phyloP scores from a whole-genome alignment of 495 filamentous ascomycete genomes.

The Penicillium ucsense region DNA sequence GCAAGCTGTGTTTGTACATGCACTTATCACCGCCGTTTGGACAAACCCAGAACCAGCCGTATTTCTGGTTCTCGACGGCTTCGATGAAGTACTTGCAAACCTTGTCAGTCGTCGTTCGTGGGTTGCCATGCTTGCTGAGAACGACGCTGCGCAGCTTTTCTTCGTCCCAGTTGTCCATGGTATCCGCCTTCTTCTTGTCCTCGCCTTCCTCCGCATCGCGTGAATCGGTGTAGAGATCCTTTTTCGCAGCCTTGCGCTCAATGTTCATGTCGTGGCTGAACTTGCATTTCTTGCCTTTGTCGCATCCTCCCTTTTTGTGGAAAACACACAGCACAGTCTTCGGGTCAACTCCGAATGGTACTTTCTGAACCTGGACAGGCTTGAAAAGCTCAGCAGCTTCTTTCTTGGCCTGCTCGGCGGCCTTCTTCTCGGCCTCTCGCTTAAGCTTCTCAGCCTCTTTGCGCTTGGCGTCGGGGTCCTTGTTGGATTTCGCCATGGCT shows the following conservation, averaged over 20 bases:
- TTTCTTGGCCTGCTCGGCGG: constrained; percentile 69
- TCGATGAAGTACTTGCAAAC: constrained; percentile 99
- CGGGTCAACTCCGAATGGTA: constrained; percentile 94
- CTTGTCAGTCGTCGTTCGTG: constrained; percentile 90
- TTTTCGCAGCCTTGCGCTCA: constrained; percentile 87
- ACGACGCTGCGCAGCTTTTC: constrained; percentile 89
- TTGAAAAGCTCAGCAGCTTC: constrained; percentile 82
- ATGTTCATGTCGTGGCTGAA: constrained; percentile 87
- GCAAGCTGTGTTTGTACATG: constrained; percentile 95
- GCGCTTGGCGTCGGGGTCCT: constrained; percentile 72
- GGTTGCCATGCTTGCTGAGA: constrained; percentile 93
- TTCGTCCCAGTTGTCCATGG: constrained; percentile 93
- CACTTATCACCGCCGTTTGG: constrained; percentile 95
- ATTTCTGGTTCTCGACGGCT: constrained; percentile 95
- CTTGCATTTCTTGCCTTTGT: constrained; percentile 97
- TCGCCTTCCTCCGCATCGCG: constrained; percentile 60
- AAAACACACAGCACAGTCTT: constrained; percentile 97
- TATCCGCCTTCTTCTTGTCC: constrained; percentile 80
- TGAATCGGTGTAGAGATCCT: constrained; percentile 80
- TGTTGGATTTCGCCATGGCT: constrained; percentile 57
- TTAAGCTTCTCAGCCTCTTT: constrained; percentile 84
- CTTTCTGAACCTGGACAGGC: constrained; percentile 90
- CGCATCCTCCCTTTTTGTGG: constrained; percentile 92
- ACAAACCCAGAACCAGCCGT: constrained; percentile 98
- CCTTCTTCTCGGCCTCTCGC: constrained; percentile 78